These are phyloP conservation scores for Quercus lobata DNA, from an alignment of 331 rosid genomes.

Conservation along the genomic window DNA sequence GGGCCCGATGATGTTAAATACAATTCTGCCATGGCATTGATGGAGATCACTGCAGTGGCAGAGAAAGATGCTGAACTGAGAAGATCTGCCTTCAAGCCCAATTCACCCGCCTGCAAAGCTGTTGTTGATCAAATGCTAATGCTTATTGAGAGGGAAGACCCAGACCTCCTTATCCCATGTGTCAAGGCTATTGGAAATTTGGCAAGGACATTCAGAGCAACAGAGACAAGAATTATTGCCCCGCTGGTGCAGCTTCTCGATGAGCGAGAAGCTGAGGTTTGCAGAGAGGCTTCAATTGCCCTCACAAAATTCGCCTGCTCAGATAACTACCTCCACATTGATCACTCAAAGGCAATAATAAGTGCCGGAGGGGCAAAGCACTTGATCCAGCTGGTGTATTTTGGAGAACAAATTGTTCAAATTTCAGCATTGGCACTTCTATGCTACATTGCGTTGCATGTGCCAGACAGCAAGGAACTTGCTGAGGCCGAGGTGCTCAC, in stretches of 20 bases:
- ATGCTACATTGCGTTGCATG: conserved; percentile 72
- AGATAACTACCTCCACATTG: conserved; percentile 68
- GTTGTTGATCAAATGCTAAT: conserved; percentile 70
- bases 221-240: conserved; percentile 71
- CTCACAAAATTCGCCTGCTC: conserved; percentile 67
- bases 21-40: conserved; percentile 82
- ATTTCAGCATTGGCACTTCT: conserved; percentile 55
- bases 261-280: conserved; percentile 66
- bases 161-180: conserved; percentile 70
- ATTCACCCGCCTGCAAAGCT: conserved; percentile 83
- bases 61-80: conserved; percentile 77
- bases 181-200: conserved; percentile 67
- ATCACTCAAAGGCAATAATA: conserved; percentile 79
- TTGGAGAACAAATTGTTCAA: conserved; percentile 70
- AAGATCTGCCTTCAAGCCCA: conserved; percentile 80
- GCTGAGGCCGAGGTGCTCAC: conserved; percentile 64
- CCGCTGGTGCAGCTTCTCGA: conserved; percentile 75
- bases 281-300: conserved; percentile 56
- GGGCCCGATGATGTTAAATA: conserved; percentile 62
- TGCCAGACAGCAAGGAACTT: conserved; percentile 80
- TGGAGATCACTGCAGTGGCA: conserved; percentile 78
- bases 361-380: conserved; percentile 61
- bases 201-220: conserved; percentile 79
- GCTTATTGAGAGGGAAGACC: conserved; percentile 60
- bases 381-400: conserved; percentile 77